Evolutionary conservation across 768 basidiomycete genomes (phyloP).

Genomic region (Erythrobasidium yunnanense): DNA sequence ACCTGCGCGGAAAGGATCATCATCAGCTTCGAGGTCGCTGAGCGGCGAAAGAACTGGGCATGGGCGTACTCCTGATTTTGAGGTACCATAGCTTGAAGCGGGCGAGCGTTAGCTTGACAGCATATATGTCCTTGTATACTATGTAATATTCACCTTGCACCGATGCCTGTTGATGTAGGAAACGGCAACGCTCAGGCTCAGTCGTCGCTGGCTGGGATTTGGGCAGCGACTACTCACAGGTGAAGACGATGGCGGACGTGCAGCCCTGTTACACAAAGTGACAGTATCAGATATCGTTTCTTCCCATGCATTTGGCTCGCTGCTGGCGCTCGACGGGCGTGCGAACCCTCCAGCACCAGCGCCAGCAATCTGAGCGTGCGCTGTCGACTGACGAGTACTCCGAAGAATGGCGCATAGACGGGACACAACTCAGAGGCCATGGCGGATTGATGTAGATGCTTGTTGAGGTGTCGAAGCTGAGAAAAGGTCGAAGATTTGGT

Average conservation of each 20-base stretch:
- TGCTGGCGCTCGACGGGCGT: too few species aligned
- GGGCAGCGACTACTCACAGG: conserved; percentile 55
- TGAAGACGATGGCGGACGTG: conserved; percentile 93
- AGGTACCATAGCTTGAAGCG: conserved; percentile 78
- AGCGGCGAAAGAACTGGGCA: background rate
- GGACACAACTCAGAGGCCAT: too few species aligned
- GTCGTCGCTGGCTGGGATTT: background rate
- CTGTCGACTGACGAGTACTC: too few species aligned
- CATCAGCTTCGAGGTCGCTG: background rate
- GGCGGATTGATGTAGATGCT: too few species aligned
- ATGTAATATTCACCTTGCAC: conserved; percentile 35
- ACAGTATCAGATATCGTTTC: too few species aligned
- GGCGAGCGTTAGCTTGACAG: background rate
- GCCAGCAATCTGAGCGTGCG: too few species aligned
- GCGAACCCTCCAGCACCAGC: too few species aligned
- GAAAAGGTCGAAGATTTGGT: too few species aligned
- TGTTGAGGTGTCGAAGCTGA: too few species aligned
- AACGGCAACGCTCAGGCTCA: background rate
- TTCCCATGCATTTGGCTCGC: too few species aligned
- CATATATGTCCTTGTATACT: background rate
- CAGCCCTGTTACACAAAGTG: too few species aligned
- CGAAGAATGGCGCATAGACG: too few species aligned
- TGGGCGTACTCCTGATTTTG: conserved; percentile 73
- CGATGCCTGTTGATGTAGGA: conserved; percentile 33
- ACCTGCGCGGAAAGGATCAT: conserved; percentile 25